Evolutionary conservation across 1,284 basidiomycete genomes (phyloP).

Genomic region (Austroboletus niveus): DNA sequence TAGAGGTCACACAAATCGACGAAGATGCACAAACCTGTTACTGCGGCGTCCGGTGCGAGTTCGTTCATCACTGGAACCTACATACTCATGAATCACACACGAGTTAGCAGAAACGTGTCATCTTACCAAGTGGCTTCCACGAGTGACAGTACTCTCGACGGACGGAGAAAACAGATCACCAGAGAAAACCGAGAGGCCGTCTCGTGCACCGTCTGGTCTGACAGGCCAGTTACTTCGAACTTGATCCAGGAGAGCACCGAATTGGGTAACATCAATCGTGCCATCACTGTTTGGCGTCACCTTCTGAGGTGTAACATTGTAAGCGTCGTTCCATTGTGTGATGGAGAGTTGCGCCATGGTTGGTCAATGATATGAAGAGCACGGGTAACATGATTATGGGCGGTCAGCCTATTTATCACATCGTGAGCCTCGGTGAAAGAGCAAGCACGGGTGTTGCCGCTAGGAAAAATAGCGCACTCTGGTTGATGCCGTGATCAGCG

Average conservation of each 20-base stretch:
- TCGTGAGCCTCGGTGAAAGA: no score
- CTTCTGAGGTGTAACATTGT: constrained; percentile 73
- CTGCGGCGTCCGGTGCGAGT: constrained; percentile 61
- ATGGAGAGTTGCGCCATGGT: constrained; percentile 34
- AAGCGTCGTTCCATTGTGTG: constrained; percentile 74
- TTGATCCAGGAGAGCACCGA: constrained; percentile 59
- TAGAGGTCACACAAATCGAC: not conserved
- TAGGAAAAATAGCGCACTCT: no score
- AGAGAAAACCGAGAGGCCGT: constrained; percentile 84
- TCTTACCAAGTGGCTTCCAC: constrained; percentile 88
- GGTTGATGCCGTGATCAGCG: no score
- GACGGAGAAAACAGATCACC: constrained; percentile 88
- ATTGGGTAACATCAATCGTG: constrained; percentile 77
- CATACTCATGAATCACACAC: not conserved
- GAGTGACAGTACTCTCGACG: constrained; percentile 82
- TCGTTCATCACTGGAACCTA: constrained; percentile 82
- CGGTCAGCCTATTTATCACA: no score
- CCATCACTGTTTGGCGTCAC: constrained; percentile 43
- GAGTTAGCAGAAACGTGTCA: not conserved
- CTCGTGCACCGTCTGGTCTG: constrained; percentile 49
- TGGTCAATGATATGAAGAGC: no score
- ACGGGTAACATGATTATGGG: no score
- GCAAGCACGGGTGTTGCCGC: no score
- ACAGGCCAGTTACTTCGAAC: constrained; percentile 53
- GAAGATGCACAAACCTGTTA: constrained; percentile 48